Evolutionary conservation across 139 green algal species (phyloP).

Genomic region (Choricystis sp.): DNA sequence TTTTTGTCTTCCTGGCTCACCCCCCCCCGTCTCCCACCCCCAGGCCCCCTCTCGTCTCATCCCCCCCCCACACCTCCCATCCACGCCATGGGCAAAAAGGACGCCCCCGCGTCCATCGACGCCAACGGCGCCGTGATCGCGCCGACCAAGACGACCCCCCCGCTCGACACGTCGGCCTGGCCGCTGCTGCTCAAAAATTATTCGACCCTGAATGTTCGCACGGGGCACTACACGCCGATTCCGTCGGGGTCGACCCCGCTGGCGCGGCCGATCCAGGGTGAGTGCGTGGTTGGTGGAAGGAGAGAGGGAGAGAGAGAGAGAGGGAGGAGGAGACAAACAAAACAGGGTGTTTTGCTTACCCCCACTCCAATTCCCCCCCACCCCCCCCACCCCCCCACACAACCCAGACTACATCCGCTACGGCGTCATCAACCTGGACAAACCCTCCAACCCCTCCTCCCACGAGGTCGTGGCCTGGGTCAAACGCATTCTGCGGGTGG

Average conservation of each 20-base stretch:
- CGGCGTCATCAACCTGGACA: constrained; percentile 96
- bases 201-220: constrained; percentile 81
- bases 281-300: not conserved
- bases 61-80: not conserved
- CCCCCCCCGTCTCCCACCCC: too few species aligned
- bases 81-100: constrained; percentile 1
- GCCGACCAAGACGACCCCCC: constrained; percentile 28
- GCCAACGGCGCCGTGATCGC: constrained; percentile 24
- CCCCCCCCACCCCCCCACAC: not conserved
- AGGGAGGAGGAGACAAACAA: too few species aligned
- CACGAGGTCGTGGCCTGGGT: constrained; percentile 98
- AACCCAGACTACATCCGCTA: constrained; percentile 79
- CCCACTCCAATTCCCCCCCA: not conserved
- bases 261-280: constrained; percentile 42
- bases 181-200: constrained; percentile 96
- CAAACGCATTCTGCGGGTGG: constrained; percentile 85
- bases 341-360: too few species aligned
- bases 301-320: too few species aligned
- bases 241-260: constrained; percentile 79
- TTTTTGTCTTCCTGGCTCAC: too few species aligned
- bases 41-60: too few species aligned
- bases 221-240: constrained; percentile 97
- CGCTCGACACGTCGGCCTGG: constrained; percentile 88
- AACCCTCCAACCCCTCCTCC: constrained; percentile 89
- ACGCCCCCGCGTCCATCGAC: too few species aligned